Evolutionary conservation across 768 basidiomycete genomes (phyloP).

Genomic region (Hygrocybe coccinea): DNA sequence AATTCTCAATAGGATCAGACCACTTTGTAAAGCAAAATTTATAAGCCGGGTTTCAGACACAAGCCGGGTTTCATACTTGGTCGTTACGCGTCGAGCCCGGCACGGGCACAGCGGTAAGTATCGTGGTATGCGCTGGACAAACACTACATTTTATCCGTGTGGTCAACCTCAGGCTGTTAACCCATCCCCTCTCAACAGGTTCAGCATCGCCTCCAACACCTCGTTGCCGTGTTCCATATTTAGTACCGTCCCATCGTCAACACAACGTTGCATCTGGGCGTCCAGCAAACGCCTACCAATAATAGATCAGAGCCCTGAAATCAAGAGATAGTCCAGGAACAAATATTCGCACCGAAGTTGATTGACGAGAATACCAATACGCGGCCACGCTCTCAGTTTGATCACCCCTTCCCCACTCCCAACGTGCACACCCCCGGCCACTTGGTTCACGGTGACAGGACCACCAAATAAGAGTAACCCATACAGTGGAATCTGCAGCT

Average conservation of each 20-base stretch:
- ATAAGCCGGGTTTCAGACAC: no score
- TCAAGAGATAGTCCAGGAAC: no score
- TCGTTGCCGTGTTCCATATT: conserved; percentile 47
- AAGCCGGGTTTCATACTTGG: no score
- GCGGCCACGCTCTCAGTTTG: conserved; percentile 76
- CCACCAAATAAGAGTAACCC: conserved; percentile 83
- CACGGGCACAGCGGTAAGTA: no score
- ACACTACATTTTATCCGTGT: no score
- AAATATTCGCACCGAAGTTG: conserved; percentile 64
- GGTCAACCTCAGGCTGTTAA: background rate
- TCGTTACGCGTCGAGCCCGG: no score
- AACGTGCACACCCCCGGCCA: conserved; percentile 69
- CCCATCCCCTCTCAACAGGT: conserved; percentile 10
- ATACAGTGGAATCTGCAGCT: conserved; percentile 73
- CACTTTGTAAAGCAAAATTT: no score
- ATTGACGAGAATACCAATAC: conserved; percentile 86
- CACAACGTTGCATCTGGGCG: conserved; percentile 50
- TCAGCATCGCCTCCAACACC: conserved; percentile 42
- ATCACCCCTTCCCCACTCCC: conserved; percentile 50
- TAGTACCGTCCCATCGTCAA: conserved; percentile 56
- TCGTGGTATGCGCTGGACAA: no score
- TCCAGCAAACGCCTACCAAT: conserved; percentile 25
- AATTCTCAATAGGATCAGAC: no score
- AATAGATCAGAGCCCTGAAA: no score
- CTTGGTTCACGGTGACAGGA: conserved; percentile 68